These are phyloP conservation scores for Stephania yunnanensis DNA, from an alignment of 164 flowering plant species.

Conservation along the genomic window DNA sequence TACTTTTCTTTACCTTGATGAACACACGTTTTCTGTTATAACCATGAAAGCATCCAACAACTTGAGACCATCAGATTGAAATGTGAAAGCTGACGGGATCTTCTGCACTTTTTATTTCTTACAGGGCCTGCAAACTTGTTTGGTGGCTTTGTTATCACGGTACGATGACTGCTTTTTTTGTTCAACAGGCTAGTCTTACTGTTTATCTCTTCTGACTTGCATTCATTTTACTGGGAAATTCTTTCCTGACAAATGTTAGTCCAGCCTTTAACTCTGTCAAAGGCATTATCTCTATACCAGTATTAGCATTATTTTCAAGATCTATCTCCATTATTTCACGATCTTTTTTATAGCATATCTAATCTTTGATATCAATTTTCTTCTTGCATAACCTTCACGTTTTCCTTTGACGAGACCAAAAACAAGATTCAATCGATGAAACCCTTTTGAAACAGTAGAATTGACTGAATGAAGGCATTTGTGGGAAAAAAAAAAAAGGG, in stretches of 20 bases:
- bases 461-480: conserved; percentile 18
- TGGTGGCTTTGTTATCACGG: conserved; percentile 59
- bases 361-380: too few relatives aligned
- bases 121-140: conserved; percentile 69
- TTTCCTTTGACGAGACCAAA: too few relatives aligned
- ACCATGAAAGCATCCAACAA: neutral
- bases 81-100: conserved; percentile 8
- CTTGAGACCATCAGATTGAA: neutral
- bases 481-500: neutral
- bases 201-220: neutral
- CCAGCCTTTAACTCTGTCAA: neutral
- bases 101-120: conserved; percentile 9
- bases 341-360: too few relatives aligned
- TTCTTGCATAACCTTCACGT: too few relatives aligned
- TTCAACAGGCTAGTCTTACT: neutral
- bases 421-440: too few relatives aligned
- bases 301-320: neutral
- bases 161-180: conserved; percentile 14
- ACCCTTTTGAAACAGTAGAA: neutral
- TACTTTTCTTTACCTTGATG: neutral
- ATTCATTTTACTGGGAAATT: neutral
- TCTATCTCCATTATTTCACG: too few relatives aligned
- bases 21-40: neutral
- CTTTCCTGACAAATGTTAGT: neutral
- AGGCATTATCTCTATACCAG: neutral